These are phyloP conservation scores for Calonectria henricotiae DNA, from an alignment of 2,329 filamentous ascomycete species.

Conservation along the genomic window DNA sequence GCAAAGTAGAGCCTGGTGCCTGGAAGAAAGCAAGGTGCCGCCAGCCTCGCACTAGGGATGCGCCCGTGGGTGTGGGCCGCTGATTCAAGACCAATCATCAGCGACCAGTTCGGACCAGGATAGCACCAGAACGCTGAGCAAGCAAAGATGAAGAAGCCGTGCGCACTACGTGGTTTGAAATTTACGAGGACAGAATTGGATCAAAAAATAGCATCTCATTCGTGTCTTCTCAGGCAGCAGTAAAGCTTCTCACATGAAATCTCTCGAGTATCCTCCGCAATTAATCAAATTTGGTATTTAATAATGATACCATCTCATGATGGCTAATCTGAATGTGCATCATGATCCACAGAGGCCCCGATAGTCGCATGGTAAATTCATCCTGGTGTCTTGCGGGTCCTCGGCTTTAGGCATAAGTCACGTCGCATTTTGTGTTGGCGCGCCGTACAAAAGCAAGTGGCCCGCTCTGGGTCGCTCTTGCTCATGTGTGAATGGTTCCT, in stretches of 20 bases:
- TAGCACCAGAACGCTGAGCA: not conserved
- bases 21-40: slow-evolving; percentile 19
- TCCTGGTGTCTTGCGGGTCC: slow-evolving; percentile 24
- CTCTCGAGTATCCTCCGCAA: not conserved
- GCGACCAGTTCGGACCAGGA: slow-evolving; percentile 2
- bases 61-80: not conserved
- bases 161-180: slow-evolving; percentile 20
- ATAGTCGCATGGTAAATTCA: slow-evolving; percentile 29
- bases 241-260: not conserved
- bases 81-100: not conserved
- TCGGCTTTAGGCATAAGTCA: slow-evolving; percentile 34
- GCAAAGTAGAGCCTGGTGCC: slow-evolving; percentile 44
- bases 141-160: slow-evolving; percentile 12
- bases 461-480: slow-evolving; percentile 40
- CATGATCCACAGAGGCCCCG: slow-evolving; percentile 31
- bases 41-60: slow-evolving; percentile 46
- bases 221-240: not conserved
- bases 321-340: slow-evolving; percentile 4
- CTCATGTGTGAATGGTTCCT: slow-evolving; percentile 45
- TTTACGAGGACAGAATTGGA: slow-evolving; percentile 17
- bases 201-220: slow-evolving; percentile 2
- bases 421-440: slow-evolving; percentile 24
- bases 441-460: slow-evolving; percentile 39
- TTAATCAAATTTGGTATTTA: slow-evolving; percentile 17
- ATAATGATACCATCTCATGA: slow-evolving; percentile 30